Percentiles rank a stretch among this genome's conserved stretches.
Conservation (phyloP, 2,329 filamentous ascomycete species). For the Acrocalymma vagum region DNA sequence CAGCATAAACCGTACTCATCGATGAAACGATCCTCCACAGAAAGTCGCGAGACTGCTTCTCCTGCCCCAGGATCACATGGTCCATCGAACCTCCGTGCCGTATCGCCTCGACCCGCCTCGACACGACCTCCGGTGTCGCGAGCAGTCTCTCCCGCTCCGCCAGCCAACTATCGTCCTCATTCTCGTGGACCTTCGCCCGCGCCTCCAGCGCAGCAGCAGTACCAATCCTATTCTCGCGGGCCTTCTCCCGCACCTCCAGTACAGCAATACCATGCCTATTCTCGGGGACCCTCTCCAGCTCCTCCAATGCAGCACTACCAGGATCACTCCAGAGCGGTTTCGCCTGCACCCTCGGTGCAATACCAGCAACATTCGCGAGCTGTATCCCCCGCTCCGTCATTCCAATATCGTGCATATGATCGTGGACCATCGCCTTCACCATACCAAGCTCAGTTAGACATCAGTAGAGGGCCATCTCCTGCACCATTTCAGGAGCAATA, state of each 20-base stretch:
- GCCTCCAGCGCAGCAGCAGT: conserved; percentile 20
- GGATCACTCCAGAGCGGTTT: conserved; percentile 31
- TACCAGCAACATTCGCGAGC: conserved; percentile 36
- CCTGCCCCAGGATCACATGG: conserved; percentile 31
- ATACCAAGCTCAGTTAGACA: conserved; percentile 32
- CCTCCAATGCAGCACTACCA: conserved; percentile 34
- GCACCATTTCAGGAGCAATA: conserved; percentile 35
- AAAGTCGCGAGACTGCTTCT: conserved; percentile 42
- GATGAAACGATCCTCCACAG: conserved; percentile 57
- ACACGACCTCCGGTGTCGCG: conserved; percentile 41
- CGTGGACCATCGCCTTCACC: conserved; percentile 52
- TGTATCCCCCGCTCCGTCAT: conserved; percentile 42
- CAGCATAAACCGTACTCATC: conserved; percentile 59
- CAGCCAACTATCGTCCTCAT: conserved; percentile 28
- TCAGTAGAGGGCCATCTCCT: conserved; percentile 37
- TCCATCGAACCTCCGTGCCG: conserved; percentile 44
- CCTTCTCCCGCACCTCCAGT: conserved; percentile 33
- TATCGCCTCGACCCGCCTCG: conserved; percentile 50
- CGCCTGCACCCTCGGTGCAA: conserved; percentile 39
- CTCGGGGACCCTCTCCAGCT: conserved; percentile 35
- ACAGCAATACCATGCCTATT: conserved; percentile 29
- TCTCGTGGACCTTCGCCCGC: conserved; percentile 32
- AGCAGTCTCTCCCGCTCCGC: conserved; percentile 50
- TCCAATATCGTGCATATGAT: conserved; percentile 46
- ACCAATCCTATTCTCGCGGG: conserved; percentile 28